Evolutionary conservation across 2,329 filamentous ascomycete genomes (phyloP), one percentile per base, ranked within the genome.

Genomic region (Pleomassaria siparia): DNA sequence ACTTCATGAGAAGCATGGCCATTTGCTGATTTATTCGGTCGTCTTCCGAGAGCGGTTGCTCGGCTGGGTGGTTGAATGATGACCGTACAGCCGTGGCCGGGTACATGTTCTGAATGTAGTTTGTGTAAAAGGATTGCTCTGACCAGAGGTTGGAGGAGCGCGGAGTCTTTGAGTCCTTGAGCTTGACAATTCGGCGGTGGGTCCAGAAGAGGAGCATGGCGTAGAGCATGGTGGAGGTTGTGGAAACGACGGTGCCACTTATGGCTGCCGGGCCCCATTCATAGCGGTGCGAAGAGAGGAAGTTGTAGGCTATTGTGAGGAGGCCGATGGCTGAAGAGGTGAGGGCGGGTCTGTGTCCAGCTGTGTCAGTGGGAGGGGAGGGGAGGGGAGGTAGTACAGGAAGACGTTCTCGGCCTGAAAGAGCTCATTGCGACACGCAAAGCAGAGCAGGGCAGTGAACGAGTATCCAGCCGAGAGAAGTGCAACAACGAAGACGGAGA

Each of bases 21-120:
- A 79, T 77, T 51, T 79, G 76, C 54, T 77, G 74, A 24, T 75
- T 74, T 47, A 77, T 74, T 49, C 72, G 65, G 41, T 80, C 77
- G 44, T 78, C 75, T 55, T 80, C 77, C 18, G 70, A 70, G 44
- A 76, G 54, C 0, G 60, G 45, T 3, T 55, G 26, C 20, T 58
- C 52, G 13, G 60, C 61, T 4, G 64, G 59, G n/a, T 54, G 56
- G 16, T 54, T 36, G 22, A 56, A 54, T 12, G 58, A 56, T n/a
- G 60, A 55, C 40, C 54, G 59, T 12, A 56, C 30, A 29, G 66
- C 61, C 8, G 67, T 63, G 8, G 67, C 62, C 0, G 75, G 75
- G 47, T 75, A 76, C 73, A 76, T 76, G 60, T 77, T 77, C 13
- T 66, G 63, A 43, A 72, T 59, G 56, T 72, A 76, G 57, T 77